Evolutionary conservation across 2,329 filamentous ascomycete genomes (phyloP), one percentile per base, ranked within the genome.

Genomic region (Cytospora paraplurivora): DNA sequence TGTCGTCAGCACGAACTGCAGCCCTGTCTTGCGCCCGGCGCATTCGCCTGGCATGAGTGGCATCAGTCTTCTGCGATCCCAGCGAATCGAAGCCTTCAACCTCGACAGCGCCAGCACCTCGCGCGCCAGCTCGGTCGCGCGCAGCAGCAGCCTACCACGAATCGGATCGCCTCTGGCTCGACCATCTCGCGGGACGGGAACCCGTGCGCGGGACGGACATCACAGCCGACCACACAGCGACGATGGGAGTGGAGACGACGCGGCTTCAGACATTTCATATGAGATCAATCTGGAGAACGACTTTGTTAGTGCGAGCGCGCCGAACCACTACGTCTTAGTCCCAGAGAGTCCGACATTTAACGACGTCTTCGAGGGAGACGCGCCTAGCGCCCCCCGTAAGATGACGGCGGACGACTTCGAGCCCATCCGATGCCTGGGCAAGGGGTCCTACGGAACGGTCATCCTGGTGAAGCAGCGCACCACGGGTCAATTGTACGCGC

Each of bases 361-460:
- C 63, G 78, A 80, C 38, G 77, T 78, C 7, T 71, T 83, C 52
- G 85, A 87, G 69, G 84, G 84, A 33, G 82, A 83, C 17, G 75
- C 86, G 62, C 76, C 83, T 69, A 66, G 52, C 34, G 72, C 81
- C 71, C 74, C 81, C 66, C 87, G 91, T 68, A 98, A 99, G 80
- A 97, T 98, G 90, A 90, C 89, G 10, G 88, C 93, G 1, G 86
- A 88, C 12, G 95, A 99, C 74, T 99, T 99, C 74, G 90, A 96
- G 71, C 87, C 91, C 12, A 79, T 99, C 57, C 91, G 92, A 56
- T 98, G 94, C 75, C 88, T 99, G 27, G 96, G 96, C 62, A 98
- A 98, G 74, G 95, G 95, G 56, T 93, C 95, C 15, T 99, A 95
- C 74, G 95, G 95, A 41, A 99, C 94, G 0, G 96, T 99, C 12